phyloP scores from a whole-genome alignment of 352 stramenopile species.

The Vaucheria bursata region DNA sequence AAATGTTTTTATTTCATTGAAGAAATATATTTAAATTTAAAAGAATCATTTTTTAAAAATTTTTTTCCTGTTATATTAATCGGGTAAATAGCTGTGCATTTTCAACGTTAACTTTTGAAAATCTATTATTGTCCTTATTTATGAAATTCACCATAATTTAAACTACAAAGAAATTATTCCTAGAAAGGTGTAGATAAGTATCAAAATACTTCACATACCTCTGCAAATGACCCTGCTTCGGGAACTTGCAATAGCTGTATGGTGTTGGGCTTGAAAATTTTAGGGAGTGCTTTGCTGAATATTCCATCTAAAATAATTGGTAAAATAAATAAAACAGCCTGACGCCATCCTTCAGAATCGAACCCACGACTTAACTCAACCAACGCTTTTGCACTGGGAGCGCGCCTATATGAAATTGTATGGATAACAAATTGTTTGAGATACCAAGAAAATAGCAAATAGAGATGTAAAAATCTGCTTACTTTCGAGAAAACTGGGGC shows the following conservation, averaged over 20 bases:
- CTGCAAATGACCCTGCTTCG: slow-evolving; percentile 6
- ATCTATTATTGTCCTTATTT: no score
- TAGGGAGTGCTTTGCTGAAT: slow-evolving; percentile 58
- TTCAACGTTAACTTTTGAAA: no score
- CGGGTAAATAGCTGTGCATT: no score
- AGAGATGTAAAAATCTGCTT: not conserved
- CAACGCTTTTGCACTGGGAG: slow-evolving; percentile 57
- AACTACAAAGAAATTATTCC: no score
- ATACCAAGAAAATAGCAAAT: not conserved
- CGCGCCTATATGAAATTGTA: slow-evolving; percentile 53
- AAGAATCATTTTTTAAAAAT: no score
- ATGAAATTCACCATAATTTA: no score
- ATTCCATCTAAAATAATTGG: slow-evolving; percentile 65
- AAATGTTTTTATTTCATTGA: no score
- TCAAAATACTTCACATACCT: no score
- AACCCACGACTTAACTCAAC: slow-evolving; percentile 59
- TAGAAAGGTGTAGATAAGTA: no score
- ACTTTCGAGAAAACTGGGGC: slow-evolving; percentile 24
- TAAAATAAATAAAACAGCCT: slow-evolving; percentile 57
- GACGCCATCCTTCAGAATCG: slow-evolving; percentile 52
- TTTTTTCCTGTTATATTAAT: no score
- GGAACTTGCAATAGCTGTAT: slow-evolving; percentile 65
- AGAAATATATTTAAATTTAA: no score
- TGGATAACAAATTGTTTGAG: not conserved
- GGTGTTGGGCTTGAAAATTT: slow-evolving; percentile 61